These are phyloP conservation scores for Hypoxylon sp. DNA, from an alignment of 2,329 filamentous ascomycete species.

Conservation along the genomic window DNA sequence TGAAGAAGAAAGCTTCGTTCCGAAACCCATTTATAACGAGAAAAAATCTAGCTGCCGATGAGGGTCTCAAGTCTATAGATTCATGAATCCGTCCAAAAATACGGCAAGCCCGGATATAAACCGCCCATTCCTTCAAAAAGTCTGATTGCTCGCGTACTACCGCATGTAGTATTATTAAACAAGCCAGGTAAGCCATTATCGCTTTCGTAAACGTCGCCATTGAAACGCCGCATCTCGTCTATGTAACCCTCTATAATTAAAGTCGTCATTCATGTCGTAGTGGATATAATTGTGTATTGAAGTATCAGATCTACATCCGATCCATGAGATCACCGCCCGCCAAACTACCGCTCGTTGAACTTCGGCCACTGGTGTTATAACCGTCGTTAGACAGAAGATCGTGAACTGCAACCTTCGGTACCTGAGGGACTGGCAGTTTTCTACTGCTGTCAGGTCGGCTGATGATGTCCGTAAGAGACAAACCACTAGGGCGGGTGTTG, in stretches of 20 bases:
- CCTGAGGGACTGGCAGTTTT: constrained; percentile 89
- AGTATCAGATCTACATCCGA: constrained; percentile 50
- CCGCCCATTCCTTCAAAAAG: constrained; percentile 16
- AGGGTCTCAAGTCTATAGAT: constrained; percentile 45
- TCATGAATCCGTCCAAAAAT: constrained; percentile 35
- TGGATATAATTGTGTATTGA: constrained; percentile 19
- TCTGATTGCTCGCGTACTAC: constrained; percentile 31
- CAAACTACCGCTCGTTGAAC: constrained; percentile 79
- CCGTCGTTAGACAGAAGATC: constrained; percentile 76
- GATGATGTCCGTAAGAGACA: constrained; percentile 92
- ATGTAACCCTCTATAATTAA: constrained; percentile 45
- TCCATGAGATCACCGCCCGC: constrained; percentile 75
- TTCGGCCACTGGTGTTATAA: constrained; percentile 77
- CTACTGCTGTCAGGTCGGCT: constrained; percentile 84
- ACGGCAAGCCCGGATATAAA: constrained; percentile 30
- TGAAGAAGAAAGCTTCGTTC: constrained; percentile 26
- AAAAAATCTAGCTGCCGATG: constrained; percentile 44
- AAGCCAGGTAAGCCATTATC: constrained; percentile 26
- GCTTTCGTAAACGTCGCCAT: constrained; percentile 29
- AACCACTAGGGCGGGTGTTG: constrained; percentile 66
- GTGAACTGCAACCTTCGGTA: constrained; percentile 88
- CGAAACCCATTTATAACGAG: constrained; percentile 37
- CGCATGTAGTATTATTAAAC: constrained; percentile 40
- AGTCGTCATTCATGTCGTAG: constrained; percentile 46
- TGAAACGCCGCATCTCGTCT: constrained; percentile 44